Evolutionary conservation across 2,329 filamentous ascomycete species (phyloP).

Genomic region (Metarhizium humberi): DNA sequence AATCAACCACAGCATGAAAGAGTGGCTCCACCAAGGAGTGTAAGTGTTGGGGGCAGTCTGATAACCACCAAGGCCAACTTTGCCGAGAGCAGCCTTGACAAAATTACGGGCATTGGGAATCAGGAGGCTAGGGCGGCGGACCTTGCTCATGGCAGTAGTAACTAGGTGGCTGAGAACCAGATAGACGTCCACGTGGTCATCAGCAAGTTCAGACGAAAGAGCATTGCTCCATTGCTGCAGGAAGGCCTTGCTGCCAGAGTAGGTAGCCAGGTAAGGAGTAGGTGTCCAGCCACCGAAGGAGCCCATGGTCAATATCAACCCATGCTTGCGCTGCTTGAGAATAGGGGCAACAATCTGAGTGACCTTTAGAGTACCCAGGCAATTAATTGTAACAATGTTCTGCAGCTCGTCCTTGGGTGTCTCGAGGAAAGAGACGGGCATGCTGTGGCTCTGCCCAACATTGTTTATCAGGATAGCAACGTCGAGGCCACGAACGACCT

Average conservation of each 20-base stretch:
- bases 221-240: slow-evolving; percentile 92
- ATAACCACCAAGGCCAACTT: slow-evolving; percentile 73
- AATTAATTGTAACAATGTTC: slow-evolving; percentile 93
- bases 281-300: slow-evolving; percentile 91
- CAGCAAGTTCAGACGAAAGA: slow-evolving; percentile 72
- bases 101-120: slow-evolving; percentile 79
- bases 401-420: slow-evolving; percentile 73
- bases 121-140: slow-evolving; percentile 65
- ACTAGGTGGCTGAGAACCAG: slow-evolving; percentile 88
- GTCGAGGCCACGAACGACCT: slow-evolving; percentile 63
- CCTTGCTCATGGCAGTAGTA: slow-evolving; percentile 94
- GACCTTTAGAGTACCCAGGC: slow-evolving; percentile 76
- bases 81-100: slow-evolving; percentile 67
- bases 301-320: slow-evolving; percentile 93
- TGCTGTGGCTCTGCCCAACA: slow-evolving; percentile 87
- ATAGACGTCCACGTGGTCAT: slow-evolving; percentile 78
- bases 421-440: slow-evolving; percentile 79
- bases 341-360: slow-evolving; percentile 79
- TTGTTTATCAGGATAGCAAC: slow-evolving; percentile 92
- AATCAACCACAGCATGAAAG: slow-evolving; percentile 76
- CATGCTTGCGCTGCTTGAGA: slow-evolving; percentile 75
- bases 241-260: slow-evolving; percentile 97
- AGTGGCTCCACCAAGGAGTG: slow-evolving; percentile 90
- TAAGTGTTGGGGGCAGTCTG: slow-evolving; percentile 75
- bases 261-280: slow-evolving; percentile 86